phyloP scores from a whole-genome alignment of 352 stramenopile species.

The Elongisporangium anandrum region DNA sequence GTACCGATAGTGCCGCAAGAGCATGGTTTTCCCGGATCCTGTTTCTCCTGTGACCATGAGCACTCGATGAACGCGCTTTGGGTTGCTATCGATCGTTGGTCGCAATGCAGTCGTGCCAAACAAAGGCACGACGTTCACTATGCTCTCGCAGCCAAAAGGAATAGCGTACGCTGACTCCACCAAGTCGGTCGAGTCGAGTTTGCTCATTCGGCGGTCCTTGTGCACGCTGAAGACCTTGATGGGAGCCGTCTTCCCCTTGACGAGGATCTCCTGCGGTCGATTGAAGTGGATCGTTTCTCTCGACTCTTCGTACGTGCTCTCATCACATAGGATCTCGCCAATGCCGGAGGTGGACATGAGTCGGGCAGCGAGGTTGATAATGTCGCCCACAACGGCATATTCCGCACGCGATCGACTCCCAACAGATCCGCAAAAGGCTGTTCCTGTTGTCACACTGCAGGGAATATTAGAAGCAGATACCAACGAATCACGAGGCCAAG shows the following conservation, averaged over 20 bases:
- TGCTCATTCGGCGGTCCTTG: constrained; percentile 21
- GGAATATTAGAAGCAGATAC: too few species aligned
- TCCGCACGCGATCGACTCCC: constrained; percentile 65
- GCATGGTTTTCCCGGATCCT: constrained; percentile 64
- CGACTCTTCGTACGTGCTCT: constrained; percentile 51
- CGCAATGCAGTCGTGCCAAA: constrained; percentile 24
- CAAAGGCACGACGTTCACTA: constrained; percentile 43
- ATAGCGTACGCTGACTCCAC: constrained; percentile 24
- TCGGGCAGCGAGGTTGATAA: constrained; percentile 77
- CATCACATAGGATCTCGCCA: constrained; percentile 73
- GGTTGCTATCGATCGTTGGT: constrained; percentile 4
- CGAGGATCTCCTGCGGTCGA: constrained; percentile 31
- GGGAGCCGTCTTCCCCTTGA: constrained; percentile 56
- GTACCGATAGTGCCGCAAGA: constrained; percentile 51
- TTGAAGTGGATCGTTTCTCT: constrained; percentile 55
- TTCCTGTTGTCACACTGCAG: constrained; percentile 67
- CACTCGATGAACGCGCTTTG: constrained; percentile 20
- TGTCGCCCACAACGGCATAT: constrained; percentile 80
- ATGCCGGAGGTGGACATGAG: constrained; percentile 62
- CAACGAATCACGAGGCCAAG: too few species aligned
- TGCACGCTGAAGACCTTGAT: constrained; percentile 50
- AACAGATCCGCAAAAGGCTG: constrained; percentile 71
- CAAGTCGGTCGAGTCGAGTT: constrained; percentile 25
- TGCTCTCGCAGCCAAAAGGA: constrained; percentile 44
- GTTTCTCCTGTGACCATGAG: constrained; percentile 57